phyloP scores from a whole-genome alignment of 208 protist species.

The Lotmaria passim region DNA sequence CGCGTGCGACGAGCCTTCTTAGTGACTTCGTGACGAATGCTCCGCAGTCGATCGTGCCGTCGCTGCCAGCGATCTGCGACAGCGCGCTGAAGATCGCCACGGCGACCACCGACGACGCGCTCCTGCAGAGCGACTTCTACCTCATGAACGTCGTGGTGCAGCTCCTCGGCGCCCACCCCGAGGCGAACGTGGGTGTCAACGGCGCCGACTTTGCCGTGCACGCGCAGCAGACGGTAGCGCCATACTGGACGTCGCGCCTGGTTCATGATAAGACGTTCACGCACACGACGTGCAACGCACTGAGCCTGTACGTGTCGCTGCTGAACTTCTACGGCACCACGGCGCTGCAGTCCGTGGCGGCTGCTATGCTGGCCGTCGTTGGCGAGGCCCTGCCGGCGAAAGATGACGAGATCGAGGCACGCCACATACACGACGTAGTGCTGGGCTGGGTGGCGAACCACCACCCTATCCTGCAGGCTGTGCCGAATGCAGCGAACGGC shows the following conservation, averaged over 20 bases:
- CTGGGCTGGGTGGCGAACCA: constrained; percentile 62
- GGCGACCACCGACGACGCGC: constrained; percentile 45
- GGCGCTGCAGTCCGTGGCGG: constrained; percentile 21
- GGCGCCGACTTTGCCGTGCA: constrained; percentile 53
- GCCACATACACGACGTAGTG: constrained; percentile 74
- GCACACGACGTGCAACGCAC: constrained; percentile 71
- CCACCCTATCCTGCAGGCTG: constrained; percentile 48
- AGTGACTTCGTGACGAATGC: constrained; percentile 81
- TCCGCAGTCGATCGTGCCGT: constrained; percentile 50
- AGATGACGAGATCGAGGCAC: constrained; percentile 77
- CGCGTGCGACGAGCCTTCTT: constrained; percentile 59
- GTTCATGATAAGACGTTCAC: constrained; percentile 43
- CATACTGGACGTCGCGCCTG: constrained; percentile 45
- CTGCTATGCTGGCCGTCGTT: constrained; percentile 50
- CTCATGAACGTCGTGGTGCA: constrained; percentile 78
- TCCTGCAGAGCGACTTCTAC: constrained; percentile 79
- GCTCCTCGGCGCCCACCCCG: constrained; percentile 46
- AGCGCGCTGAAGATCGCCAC: constrained; percentile 55
- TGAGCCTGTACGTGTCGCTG: constrained; percentile 69
- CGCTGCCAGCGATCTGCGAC: constrained; percentile 54
- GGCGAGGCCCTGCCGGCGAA: constrained; percentile 60
- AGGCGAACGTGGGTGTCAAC: constrained; percentile 34
- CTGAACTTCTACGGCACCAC: constrained; percentile 51
- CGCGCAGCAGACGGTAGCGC: constrained; percentile 41
- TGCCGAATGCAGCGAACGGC: constrained; percentile 25